Evolutionary conservation across 208 protist genomes (phyloP).

Genomic region (Leishmania guyanensis): DNA sequence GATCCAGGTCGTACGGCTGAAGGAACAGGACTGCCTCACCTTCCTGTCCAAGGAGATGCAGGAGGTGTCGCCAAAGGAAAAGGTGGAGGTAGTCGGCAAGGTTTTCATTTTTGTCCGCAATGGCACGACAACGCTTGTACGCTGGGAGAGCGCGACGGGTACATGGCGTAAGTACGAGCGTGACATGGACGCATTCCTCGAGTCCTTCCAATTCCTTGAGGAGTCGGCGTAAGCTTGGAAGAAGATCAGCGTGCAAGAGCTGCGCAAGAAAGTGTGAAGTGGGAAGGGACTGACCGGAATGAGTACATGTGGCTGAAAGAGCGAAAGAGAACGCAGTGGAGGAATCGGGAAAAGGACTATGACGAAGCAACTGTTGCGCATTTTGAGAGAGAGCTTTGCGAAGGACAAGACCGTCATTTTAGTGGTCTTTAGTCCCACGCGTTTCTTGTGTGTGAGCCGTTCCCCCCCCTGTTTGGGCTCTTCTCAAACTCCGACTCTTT

Average conservation of each 20-base stretch:
- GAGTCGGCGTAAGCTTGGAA: conserved; percentile 19
- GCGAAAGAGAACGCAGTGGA: neutral
- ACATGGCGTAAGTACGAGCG: conserved; percentile 71
- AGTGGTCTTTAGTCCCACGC: too few relatives aligned
- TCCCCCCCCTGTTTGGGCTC: neutral
- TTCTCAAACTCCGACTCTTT: neutral
- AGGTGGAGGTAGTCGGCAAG: conserved; percentile 60
- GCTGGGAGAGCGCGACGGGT: conserved; percentile 61
- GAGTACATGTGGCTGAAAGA: neutral
- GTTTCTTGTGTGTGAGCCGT: too few relatives aligned
- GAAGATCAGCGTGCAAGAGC: neutral
- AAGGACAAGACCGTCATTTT: too few relatives aligned
- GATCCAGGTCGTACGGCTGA: conserved; percentile 42
- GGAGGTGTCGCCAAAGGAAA: conserved; percentile 62
- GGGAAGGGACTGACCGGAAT: neutral
- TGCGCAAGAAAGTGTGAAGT: neutral
- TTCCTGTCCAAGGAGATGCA: conserved; percentile 82
- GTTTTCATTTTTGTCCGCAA: conserved; percentile 77
- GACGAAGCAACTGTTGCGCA: too few relatives aligned
- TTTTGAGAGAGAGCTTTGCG: too few relatives aligned
- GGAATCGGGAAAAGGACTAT: neutral
- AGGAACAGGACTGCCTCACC: conserved; percentile 57
- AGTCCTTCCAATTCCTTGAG: conserved; percentile 53
- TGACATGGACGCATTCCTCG: conserved; percentile 64
- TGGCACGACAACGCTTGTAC: conserved; percentile 64